These are phyloP conservation scores for Neurospora sp. DNA, from an alignment of 2,329 filamentous ascomycete species.

Conservation along the genomic window DNA sequence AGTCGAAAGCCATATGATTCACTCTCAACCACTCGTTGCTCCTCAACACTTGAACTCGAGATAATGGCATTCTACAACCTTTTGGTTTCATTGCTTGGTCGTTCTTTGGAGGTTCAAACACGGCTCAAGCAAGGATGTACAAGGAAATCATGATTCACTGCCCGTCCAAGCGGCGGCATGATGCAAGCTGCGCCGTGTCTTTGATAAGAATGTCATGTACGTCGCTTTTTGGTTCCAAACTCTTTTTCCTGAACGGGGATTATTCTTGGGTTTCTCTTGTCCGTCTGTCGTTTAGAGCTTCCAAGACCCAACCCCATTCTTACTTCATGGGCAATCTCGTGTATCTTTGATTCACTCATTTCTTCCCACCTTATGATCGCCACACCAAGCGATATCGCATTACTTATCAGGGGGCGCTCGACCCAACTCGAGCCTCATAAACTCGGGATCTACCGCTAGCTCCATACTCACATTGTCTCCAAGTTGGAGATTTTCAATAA, in stretches of 20 bases:
- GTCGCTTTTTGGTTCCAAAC: neutral
- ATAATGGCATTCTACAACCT: slow-evolving; percentile 3
- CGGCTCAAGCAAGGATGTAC: neutral
- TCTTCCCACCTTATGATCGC: neutral
- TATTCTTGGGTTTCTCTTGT: neutral
- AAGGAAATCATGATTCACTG: neutral
- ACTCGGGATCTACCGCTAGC: neutral
- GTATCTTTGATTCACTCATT: neutral
- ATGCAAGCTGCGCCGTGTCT: slow-evolving; percentile 2
- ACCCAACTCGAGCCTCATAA: neutral
- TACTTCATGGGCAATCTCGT: neutral
- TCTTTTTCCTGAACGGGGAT: neutral
- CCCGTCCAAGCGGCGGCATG: slow-evolving; percentile 6
- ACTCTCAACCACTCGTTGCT: slow-evolving; percentile 11
- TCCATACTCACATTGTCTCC: neutral
- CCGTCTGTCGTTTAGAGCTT: neutral
- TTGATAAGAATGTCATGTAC: neutral
- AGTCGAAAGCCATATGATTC: slow-evolving; percentile 3
- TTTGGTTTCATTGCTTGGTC: neutral
- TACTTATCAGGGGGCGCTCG: neutral
- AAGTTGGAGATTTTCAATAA: neutral
- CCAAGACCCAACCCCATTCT: neutral
- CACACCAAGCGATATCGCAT: neutral
- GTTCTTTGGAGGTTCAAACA: neutral
- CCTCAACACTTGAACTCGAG: slow-evolving; percentile 7